A percentile compares a stretch with the other conserved stretches of the same genome.
These are phyloP conservation scores for Penicillium bialowiezense DNA, from an alignment of 495 filamentous ascomycete species.

Conservation along the genomic window DNA sequence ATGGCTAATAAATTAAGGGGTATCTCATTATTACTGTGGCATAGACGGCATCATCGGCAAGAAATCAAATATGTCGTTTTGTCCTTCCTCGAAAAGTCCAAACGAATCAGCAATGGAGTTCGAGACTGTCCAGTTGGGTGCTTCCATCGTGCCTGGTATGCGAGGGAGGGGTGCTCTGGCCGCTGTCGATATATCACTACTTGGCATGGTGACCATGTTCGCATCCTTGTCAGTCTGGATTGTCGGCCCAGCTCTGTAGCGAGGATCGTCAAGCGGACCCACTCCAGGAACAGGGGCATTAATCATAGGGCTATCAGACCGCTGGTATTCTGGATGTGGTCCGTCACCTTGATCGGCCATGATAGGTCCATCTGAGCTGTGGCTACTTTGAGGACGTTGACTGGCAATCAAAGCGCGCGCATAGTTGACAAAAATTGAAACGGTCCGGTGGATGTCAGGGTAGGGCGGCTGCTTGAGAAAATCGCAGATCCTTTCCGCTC, in stretches of 20 bases:
- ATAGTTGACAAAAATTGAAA: slow-evolving; percentile 44
- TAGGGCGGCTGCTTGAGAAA: slow-evolving; percentile 43
- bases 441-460: slow-evolving; percentile 43
- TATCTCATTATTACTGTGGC: slow-evolving; percentile 18
- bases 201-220: slow-evolving; percentile 18
- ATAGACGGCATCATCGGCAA: slow-evolving; percentile 42
- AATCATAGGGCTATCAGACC: slow-evolving; percentile 18
- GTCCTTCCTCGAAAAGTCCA: slow-evolving; percentile 44
- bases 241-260: slow-evolving; percentile 16
- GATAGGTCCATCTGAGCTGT: slow-evolving; percentile 17
- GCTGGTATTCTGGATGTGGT: slow-evolving; percentile 11
- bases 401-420: slow-evolving; percentile 37
- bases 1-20: neutral
- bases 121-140: slow-evolving; percentile 42
- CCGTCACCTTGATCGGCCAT: slow-evolving; percentile 16
- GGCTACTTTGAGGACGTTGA: slow-evolving; percentile 22
- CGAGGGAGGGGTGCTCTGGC: slow-evolving; percentile 29
- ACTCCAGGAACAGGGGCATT: slow-evolving; percentile 20
- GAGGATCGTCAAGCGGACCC: slow-evolving; percentile 19
- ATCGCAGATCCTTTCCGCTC: slow-evolving; percentile 37
- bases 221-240: slow-evolving; percentile 23
- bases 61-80: slow-evolving; percentile 46
- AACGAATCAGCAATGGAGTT: slow-evolving; percentile 45
- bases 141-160: slow-evolving; percentile 37
- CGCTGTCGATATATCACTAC: slow-evolving; percentile 19